Evolutionary conservation across 495 filamentous ascomycete genomes (phyloP).

Genomic region (Aspergillus mulundensis): DNA sequence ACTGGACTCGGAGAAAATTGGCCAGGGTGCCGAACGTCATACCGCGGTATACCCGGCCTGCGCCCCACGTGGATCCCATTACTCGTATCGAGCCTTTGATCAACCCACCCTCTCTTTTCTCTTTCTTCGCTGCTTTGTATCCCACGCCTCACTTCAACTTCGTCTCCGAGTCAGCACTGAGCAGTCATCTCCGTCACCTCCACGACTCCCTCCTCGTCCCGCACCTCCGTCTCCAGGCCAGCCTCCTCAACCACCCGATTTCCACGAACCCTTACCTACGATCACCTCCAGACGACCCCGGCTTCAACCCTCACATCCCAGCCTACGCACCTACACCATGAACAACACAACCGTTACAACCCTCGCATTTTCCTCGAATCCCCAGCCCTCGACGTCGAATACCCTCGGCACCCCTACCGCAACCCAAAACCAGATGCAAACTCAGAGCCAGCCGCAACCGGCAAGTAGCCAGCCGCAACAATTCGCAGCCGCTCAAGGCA

Average conservation of each 20-base stretch:
- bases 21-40: constrained; percentile 21
- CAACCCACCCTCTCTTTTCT: constrained; percentile 8
- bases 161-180: background rate
- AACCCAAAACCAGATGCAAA: constrained; percentile 3
- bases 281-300: background rate
- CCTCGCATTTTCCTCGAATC: constrained; percentile 8
- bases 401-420: constrained; percentile 7
- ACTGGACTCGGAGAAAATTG: constrained; percentile 4
- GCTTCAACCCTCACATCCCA: background rate
- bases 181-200: no score
- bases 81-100: constrained; percentile 7
- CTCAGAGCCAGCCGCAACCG: background rate
- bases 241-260: background rate
- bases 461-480: background rate
- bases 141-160: background rate
- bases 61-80: constrained; percentile 22
- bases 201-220: background rate
- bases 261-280: background rate
- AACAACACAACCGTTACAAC: background rate
- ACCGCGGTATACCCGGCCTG: constrained; percentile 21
- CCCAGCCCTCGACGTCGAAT: constrained; percentile 3
- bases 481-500: background rate
- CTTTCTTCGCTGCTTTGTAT: background rate
- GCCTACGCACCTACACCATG: background rate
- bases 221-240: background rate